Evolutionary conservation across 2,329 filamentous ascomycete genomes (phyloP).

Genomic region (Phoma herbarum): DNA sequence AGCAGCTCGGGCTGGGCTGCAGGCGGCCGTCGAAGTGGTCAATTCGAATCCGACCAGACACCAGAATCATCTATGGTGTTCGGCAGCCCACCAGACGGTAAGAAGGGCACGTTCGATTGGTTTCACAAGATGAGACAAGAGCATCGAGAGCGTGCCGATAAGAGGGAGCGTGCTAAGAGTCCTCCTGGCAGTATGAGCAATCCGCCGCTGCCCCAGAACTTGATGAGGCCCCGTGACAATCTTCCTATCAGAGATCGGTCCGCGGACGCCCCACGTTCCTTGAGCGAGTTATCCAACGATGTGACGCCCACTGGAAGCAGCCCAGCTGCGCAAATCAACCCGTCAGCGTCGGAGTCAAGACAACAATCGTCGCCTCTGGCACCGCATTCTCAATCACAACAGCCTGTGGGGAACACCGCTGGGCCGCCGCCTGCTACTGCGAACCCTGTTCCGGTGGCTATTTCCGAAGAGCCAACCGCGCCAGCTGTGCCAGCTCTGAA

Average conservation of each 20-base stretch:
- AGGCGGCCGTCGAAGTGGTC: constrained; percentile 43
- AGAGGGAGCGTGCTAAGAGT: constrained; percentile 63
- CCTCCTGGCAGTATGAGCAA: constrained; percentile 52
- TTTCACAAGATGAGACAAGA: constrained; percentile 72
- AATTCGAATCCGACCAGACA: constrained; percentile 43
- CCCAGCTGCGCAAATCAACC: constrained; percentile 12
- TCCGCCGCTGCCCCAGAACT: constrained; percentile 29
- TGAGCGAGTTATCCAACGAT: constrained; percentile 32
- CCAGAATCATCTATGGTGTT: constrained; percentile 45
- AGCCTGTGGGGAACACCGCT: background rate
- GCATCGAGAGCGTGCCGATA: constrained; percentile 62
- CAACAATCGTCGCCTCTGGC: constrained; percentile 10
- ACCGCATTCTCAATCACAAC: constrained; percentile 1
- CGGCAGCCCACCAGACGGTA: constrained; percentile 48
- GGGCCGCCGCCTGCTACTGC: constrained; percentile 16
- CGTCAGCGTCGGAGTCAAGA: constrained; percentile 5
- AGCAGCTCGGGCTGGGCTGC: constrained; percentile 44
- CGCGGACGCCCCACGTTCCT: constrained; percentile 38
- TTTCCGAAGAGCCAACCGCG: constrained; percentile 15
- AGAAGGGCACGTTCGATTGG: constrained; percentile 70
- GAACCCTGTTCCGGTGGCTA: constrained; percentile 13
- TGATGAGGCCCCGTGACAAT: constrained; percentile 32
- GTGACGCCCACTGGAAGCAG: constrained; percentile 33
- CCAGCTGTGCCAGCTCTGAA: constrained; percentile 1
- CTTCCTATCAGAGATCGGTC: constrained; percentile 33